These are phyloP conservation scores for Chytridium lagenaria DNA, from an alignment of 371 early-diverging fungal species.

Conservation along the genomic window DNA sequence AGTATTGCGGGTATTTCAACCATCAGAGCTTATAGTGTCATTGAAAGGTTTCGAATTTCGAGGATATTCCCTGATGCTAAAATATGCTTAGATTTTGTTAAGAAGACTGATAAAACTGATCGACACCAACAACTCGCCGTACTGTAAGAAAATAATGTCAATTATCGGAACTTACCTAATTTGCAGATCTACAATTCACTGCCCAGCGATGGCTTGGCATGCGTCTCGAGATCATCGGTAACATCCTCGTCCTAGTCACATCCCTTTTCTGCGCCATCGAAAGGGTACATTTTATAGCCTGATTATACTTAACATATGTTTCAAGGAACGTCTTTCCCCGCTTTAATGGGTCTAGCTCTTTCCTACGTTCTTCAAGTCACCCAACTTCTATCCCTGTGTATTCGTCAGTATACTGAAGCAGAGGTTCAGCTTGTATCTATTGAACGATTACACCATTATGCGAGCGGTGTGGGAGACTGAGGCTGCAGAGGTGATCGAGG, in stretches of 20 bases:
- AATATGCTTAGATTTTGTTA: conserved; percentile 34
- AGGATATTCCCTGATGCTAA: too few species aligned
- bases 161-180: neutral
- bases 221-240: conserved; percentile 76
- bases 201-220: conserved; percentile 59
- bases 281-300: conserved; percentile 54
- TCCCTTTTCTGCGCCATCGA: conserved; percentile 44
- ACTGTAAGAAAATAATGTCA: conserved; percentile 9
- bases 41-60: too few species aligned
- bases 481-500: conserved; percentile 65
- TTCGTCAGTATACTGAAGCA: conserved; percentile 62
- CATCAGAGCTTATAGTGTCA: conserved; percentile 32
- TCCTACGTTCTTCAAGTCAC: conserved; percentile 75
- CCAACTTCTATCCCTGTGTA: conserved; percentile 75
- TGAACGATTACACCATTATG: conserved; percentile 85
- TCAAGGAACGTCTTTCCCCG: too few species aligned
- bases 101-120: conserved; percentile 33
- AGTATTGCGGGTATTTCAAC: conserved; percentile 52
- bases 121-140: conserved; percentile 25
- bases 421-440: conserved; percentile 62
- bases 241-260: conserved; percentile 46
- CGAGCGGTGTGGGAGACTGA: conserved; percentile 71
- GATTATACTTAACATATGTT: neutral
- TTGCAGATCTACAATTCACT: conserved; percentile 31
- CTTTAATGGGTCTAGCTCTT: too few species aligned